Evolutionary conservation across 2,329 filamentous ascomycete genomes (phyloP).

Genomic region (Trichoderma gracile): DNA sequence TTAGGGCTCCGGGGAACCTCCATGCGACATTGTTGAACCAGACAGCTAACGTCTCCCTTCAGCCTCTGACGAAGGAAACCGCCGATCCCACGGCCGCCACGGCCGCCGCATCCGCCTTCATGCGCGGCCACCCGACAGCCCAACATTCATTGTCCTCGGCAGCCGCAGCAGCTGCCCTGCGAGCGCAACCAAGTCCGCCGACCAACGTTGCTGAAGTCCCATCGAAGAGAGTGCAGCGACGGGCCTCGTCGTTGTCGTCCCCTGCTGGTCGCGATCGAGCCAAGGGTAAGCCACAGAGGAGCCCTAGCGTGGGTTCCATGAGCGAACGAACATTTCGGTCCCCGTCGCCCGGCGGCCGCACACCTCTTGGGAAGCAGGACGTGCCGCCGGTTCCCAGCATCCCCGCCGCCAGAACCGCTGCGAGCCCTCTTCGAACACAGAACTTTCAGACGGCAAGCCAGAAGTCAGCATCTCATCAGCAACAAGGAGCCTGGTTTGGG

Average conservation of each 20-base stretch:
- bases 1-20: no score
- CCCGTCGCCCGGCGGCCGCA: slow-evolving; percentile 58
- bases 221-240: slow-evolving; percentile 79
- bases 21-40: background rate
- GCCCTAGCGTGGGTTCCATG: slow-evolving; percentile 78
- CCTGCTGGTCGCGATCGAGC: slow-evolving; percentile 51
- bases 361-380: slow-evolving; percentile 44
- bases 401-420: slow-evolving; percentile 44
- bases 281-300: slow-evolving; percentile 58
- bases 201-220: slow-evolving; percentile 80
- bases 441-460: slow-evolving; percentile 57
- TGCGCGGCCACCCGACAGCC: slow-evolving; percentile 61
- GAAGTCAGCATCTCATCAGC: slow-evolving; percentile 45
- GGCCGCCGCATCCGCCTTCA: slow-evolving; percentile 79
- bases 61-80: slow-evolving; percentile 65
- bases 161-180: slow-evolving; percentile 82
- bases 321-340: slow-evolving; percentile 83
- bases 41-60: slow-evolving; percentile 27
- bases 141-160: slow-evolving; percentile 73
- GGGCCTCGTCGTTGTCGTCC: slow-evolving; percentile 72
- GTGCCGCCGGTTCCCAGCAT: slow-evolving; percentile 76
- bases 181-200: slow-evolving; percentile 73
- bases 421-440: slow-evolving; percentile 49
- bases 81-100: slow-evolving; percentile 73
- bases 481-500: slow-evolving; percentile 51